Percentiles rank a stretch among this genome's conserved stretches.
Evolutionary conservation across 148 eudicot species (phyloP).

Genomic region (Cornus florida): DNA sequence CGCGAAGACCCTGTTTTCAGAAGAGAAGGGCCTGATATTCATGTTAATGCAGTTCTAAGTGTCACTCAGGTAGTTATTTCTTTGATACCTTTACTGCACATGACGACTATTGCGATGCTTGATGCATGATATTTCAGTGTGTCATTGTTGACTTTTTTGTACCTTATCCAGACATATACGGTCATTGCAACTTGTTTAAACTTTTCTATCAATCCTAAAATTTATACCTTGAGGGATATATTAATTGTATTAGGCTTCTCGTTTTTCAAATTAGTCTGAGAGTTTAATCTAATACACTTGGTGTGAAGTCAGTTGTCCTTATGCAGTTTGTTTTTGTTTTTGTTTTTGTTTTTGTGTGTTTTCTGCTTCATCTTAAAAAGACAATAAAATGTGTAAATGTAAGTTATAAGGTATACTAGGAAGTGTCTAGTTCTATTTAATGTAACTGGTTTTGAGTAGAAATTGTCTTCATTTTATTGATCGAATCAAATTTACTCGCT

Average conservation of each 20-base stretch:
- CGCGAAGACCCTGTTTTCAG: slow-evolving; percentile 94
- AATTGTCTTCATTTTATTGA: neutral
- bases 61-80: slow-evolving; percentile 64
- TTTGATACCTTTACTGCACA: neutral
- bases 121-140: neutral
- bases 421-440: neutral
- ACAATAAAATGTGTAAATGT: no score
- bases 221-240: no score
- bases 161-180: neutral
- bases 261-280: neutral
- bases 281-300: neutral
- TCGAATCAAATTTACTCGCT: neutral
- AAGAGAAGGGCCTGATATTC: slow-evolving; percentile 87
- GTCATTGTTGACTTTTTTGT: neutral
- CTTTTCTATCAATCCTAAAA: no score
- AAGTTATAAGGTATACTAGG: no score
- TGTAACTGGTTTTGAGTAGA: neutral
- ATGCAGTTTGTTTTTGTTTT: neutral
- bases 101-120: neutral
- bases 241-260: no score
- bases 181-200: neutral
- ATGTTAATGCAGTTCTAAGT: slow-evolving; percentile 79
- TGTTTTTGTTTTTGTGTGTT: neutral
- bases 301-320: neutral
- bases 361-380: no score